These are phyloP conservation scores for Dendrobium huoshanense DNA, from an alignment of 106 monocot species.

Conservation along the genomic window DNA sequence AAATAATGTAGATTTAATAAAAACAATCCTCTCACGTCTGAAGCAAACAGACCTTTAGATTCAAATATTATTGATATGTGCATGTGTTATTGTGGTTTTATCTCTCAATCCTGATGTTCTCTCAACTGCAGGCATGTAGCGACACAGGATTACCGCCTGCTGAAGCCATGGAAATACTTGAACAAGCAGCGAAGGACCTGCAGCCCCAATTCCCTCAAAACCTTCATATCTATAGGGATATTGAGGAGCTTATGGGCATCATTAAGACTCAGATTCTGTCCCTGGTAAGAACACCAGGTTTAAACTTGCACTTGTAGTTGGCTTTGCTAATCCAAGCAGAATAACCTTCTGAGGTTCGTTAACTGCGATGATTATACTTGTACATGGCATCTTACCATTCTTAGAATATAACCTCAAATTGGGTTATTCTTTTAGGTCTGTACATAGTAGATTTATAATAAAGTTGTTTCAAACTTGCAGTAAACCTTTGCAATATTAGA, in stretches of 20 bases:
- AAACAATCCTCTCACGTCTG: no score
- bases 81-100: background rate
- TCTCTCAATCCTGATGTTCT: background rate
- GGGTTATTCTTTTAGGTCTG: background rate
- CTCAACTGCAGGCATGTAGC: constrained; percentile 12
- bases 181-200: constrained; percentile 21
- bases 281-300: constrained; percentile 6
- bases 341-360: background rate
- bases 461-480: background rate
- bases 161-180: constrained; percentile 23
- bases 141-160: constrained; percentile 23
- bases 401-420: background rate
- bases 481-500: background rate
- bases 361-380: background rate
- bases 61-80: no score
- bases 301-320: background rate
- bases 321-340: background rate
- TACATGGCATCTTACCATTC: background rate
- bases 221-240: constrained; percentile 29
- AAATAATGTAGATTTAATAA: no score
- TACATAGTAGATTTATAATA: background rate
- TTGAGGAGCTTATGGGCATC: constrained; percentile 25
- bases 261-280: constrained; percentile 37
- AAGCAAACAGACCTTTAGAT: no score
- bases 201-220: constrained; percentile 28